Evolutionary conservation across 2,329 filamentous ascomycete species (phyloP), one percentile per base, ranked within the genome.

Genomic region (Xylariaceae sp.): DNA sequence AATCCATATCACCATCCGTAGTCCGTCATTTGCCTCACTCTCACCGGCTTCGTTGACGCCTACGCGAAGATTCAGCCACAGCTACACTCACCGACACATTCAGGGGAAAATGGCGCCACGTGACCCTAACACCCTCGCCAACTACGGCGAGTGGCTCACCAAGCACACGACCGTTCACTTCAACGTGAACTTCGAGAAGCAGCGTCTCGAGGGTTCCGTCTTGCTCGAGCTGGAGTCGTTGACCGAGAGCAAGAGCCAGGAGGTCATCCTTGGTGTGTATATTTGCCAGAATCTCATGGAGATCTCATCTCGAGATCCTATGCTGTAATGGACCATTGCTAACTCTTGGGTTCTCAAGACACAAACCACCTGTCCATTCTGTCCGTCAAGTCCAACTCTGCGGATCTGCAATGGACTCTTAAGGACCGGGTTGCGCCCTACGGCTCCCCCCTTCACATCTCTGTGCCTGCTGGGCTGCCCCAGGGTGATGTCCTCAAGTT

Each of bases 81-180:
- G 52, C 9, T 50, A 48, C 23, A 53, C 23, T 17, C 42, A 53
- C 49, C 64, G 62, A 54, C 52, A 56, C 11, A 56, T 34, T 15
- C 56, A 61, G n/a, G 60, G 58, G 47, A 72, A 62, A 59, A 75
- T 75, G 68, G 67, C 72, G 35, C 68, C 80, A 54, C 84, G 90
- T 70, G 93, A 97, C 76, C 92, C 92, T 56, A 95, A 92, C 74
- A 97, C 94, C 30, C 77, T 94, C 60, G 89, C 90, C 72, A 97
- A 97, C 78, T 97, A 97, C 76, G 86, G 90, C 74, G 86, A 88
- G 58, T 97, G 91, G 86, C 80, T 84, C 62, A 96, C 90, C 15
- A 86, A 82, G 72, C 92, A 97, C 77, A 94, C 91, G 17, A 87
- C 84, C 17, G 89, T 90, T 59, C 86, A 89, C 73, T 85, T 97